A percentile compares a stretch with the other conserved stretches of the same genome.
Evolutionary conservation across 495 filamentous ascomycete genomes (phyloP).

Genomic region (Aspergillus asperescens): DNA sequence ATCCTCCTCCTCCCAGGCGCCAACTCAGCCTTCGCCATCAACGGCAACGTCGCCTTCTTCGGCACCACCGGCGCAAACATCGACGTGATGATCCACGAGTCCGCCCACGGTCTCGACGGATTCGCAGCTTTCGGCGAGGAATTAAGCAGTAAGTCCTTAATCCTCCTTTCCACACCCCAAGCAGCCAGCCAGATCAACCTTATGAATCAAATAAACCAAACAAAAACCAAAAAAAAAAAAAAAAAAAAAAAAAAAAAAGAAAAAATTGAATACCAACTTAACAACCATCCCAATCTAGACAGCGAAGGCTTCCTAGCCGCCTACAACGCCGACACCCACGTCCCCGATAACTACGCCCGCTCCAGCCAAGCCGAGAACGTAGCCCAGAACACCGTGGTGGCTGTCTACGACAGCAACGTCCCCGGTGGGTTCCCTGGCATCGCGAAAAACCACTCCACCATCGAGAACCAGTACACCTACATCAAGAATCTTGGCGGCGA

Average conservation of each 20-base stretch:
- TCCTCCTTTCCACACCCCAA: no score
- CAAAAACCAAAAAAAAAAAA: neutral
- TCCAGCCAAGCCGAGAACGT: slow-evolving; percentile 9
- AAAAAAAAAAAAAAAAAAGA: no score
- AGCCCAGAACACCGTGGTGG: slow-evolving; percentile 4
- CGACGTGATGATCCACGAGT: slow-evolving; percentile 7
- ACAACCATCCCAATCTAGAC: neutral
- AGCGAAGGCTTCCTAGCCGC: slow-evolving; percentile 1
- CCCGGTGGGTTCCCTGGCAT: slow-evolving; percentile 7
- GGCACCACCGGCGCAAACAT: slow-evolving; percentile 2
- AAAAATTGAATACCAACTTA: neutral
- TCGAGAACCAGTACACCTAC: neutral
- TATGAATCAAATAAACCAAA: neutral
- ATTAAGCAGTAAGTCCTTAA: neutral
- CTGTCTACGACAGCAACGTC: slow-evolving; percentile 3
- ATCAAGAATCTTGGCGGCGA: slow-evolving; percentile 1
- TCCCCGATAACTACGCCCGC: slow-evolving; percentile 9
- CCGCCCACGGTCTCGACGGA: neutral
- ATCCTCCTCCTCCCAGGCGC: slow-evolving; percentile 3
- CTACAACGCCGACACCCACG: slow-evolving; percentile 4
- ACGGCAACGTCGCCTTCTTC: slow-evolving; percentile 11
- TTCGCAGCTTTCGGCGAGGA: slow-evolving; percentile 2
- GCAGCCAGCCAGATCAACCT: no score
- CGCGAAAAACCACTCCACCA: neutral
- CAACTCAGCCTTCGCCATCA: slow-evolving; percentile 1